Conservation (phyloP, 148 eudicot species). For the Persicaria maculosa region DNA sequence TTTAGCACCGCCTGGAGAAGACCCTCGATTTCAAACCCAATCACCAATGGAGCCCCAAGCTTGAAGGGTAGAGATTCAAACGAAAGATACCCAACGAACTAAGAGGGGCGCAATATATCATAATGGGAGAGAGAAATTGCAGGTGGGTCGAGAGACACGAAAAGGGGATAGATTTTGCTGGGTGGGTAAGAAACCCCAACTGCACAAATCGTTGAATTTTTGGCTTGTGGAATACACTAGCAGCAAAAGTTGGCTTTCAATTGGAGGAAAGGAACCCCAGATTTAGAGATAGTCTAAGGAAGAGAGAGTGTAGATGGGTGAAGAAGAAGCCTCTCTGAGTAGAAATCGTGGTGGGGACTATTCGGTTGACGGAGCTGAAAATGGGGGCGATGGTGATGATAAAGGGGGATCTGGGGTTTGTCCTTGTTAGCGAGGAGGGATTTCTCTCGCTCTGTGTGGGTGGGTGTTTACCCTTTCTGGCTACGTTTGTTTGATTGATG, state of each 20-base stretch:
- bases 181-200: conserved; percentile 13
- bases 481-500: conserved; percentile 5
- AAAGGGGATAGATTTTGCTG: conserved; percentile 12
- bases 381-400: background rate
- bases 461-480: background rate
- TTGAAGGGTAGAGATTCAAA: conserved; percentile 3
- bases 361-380: background rate
- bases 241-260: conserved; percentile 10
- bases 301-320: background rate
- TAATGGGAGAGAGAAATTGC: conserved; percentile 1
- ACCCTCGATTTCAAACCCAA: background rate
- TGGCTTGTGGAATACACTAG: background rate
- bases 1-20: background rate
- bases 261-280: conserved; percentile 5
- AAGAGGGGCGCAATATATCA: background rate
- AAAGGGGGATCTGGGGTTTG: conserved; percentile 1
- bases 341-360: conserved; percentile 1
- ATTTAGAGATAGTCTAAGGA: background rate
- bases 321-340: conserved; percentile 5
- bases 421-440: background rate
- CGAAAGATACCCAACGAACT: background rate
- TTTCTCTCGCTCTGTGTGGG: no score
- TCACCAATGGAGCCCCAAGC: background rate
- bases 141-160: conserved; percentile 6
- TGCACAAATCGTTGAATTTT: conserved; percentile 4